Evolutionary conservation across 2,329 filamentous ascomycete genomes (phyloP).

Genomic region (Fusarium sp.): DNA sequence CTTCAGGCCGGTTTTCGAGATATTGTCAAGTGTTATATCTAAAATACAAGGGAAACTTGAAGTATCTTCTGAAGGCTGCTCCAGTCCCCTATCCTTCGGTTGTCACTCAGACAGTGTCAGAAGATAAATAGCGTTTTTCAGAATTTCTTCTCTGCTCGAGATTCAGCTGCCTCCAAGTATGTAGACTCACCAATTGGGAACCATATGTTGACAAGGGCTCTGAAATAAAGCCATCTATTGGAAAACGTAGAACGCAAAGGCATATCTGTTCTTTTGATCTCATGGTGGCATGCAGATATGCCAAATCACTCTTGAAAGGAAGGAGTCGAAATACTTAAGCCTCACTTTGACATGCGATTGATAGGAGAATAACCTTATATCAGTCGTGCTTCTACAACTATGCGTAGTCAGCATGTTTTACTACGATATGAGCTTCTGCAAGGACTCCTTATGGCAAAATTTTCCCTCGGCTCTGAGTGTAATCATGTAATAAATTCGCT

Average conservation of each 20-base stretch:
- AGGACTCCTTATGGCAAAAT: neutral
- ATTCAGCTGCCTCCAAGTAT: neutral
- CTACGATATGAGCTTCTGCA: neutral
- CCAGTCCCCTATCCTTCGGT: no score
- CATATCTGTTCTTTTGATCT: neutral
- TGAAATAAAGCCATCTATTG: neutral
- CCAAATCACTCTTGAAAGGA: neutral
- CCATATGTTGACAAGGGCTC: neutral
- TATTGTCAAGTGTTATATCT: no score
- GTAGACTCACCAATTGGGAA: neutral
- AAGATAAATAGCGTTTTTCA: neutral
- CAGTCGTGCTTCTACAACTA: neutral
- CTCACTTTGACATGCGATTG: neutral
- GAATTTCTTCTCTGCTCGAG: neutral
- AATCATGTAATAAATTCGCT: no score
- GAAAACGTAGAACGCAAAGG: neutral
- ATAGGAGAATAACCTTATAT: neutral
- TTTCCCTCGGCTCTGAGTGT: no score
- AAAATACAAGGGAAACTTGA: no score
- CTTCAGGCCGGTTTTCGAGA: no score
- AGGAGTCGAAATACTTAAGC: neutral
- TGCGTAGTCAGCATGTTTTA: neutral
- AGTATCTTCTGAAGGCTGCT: no score
- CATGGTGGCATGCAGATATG: neutral
- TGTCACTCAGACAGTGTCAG: neutral